Evolutionary conservation across 306 rosid species (phyloP).

Genomic region (Vachellia pachyceras): DNA sequence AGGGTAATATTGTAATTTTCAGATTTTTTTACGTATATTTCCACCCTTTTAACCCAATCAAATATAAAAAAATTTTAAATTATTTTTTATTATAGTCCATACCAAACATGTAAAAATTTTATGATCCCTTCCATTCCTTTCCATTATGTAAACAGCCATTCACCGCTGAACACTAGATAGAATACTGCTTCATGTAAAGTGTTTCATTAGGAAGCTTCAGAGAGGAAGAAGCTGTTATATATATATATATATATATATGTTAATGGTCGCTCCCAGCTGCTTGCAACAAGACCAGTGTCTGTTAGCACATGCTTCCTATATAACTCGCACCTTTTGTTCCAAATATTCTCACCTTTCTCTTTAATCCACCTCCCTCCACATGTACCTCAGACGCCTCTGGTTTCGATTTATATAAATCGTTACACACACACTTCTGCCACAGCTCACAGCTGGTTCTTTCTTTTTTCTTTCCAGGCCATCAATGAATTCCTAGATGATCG

Average conservation of each 20-base stretch:
- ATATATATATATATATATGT: no score
- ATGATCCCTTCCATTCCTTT: no score
- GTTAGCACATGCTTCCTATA: neutral
- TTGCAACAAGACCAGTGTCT: neutral
- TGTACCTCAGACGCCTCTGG: slow-evolving; percentile 14
- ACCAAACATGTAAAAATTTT: no score
- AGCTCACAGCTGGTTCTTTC: slow-evolving; percentile 19
- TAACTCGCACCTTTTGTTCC: neutral
- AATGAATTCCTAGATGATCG: neutral
- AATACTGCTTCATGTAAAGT: neutral
- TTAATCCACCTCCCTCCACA: slow-evolving; percentile 37
- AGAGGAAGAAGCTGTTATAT: neutral
- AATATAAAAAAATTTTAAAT: no score
- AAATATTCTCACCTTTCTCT: slow-evolving; percentile 8
- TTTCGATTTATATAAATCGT: neutral
- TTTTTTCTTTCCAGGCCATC: neutral
- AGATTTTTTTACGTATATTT: no score
- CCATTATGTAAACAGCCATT: no score
- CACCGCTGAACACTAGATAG: no score
- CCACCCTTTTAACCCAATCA: no score
- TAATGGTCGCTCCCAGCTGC: neutral
- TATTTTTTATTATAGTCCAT: no score
- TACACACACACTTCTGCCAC: no score
- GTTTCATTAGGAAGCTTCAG: neutral
- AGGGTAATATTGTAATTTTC: no score